Base-by-base conservation (phyloP, 257 asterid species). In the Verbena officinalis region DNA sequence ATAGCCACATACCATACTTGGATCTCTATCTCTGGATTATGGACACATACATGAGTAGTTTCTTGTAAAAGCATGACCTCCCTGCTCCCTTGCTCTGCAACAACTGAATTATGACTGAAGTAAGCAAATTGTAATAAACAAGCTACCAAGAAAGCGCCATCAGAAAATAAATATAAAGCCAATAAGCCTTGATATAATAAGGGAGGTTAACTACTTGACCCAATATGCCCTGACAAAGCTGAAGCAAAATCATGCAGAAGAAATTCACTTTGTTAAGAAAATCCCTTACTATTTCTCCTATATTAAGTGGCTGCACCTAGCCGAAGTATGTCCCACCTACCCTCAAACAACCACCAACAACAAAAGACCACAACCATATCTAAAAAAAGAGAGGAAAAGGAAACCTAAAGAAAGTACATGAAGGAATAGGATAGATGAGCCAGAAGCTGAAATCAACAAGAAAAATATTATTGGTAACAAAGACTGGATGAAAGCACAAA, bases 71-170 rank as follows among this genome's bases (percentile, higher is more conserved):
- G 78, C 69, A 67, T 48, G 44, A 77, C 52, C 65, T 84, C 82
- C 68, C 71, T 67, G 83, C 85, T 75, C 49, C 79, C 81, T 55
- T 50, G 83, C 38, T 79, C 95, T 82, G 89, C 82, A 80, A 68
- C 45, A 49, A 49, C 22, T 46, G 50, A n/a, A 59, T 34, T 19
- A 51, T 20, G 45, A 21, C 9, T 53, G 14, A 59, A 11, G 42
- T 55, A 34, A 70, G 70, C 11, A 14, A 21, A 19, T 46, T 11
- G 8, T 61, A 65, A 43, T 42, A 60, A 52, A 59, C 27, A 36
- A 44, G n/a, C 53, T 13, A 54, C 12, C 36, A 50, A 45, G n/a
- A 48, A 53, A 34, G 21, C 22, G 45, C 24, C 48, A 24, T 12
- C 55, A 56, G 19, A 9, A 31, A 21, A 49, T 4, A 36, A 38